Percentiles rank a stretch among this genome's conserved stretches.
Conservation (phyloP, 768 basidiomycete species). For the Exidia glandulosa region DNA sequence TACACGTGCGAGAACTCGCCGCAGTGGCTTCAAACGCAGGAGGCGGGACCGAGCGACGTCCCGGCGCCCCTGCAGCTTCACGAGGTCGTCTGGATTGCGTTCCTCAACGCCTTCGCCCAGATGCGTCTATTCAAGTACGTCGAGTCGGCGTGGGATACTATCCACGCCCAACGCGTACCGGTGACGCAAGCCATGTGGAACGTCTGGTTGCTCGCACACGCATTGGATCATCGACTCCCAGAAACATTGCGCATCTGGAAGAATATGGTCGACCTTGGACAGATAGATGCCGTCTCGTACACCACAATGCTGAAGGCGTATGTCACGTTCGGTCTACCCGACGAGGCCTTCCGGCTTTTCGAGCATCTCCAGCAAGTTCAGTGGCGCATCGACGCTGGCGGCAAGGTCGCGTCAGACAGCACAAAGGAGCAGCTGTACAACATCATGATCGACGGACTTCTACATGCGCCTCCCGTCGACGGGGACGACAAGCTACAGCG, state of each 20-base stretch:
- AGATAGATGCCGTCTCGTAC: background rate
- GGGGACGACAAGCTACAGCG: background rate
- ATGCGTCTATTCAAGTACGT: background rate
- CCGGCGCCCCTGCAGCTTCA: background rate
- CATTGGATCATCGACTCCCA: background rate
- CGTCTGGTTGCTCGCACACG: background rate
- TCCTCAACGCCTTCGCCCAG: background rate
- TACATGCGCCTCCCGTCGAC: background rate
- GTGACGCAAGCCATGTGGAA: background rate
- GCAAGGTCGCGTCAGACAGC: background rate
- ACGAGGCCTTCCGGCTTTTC: background rate
- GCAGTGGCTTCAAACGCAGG: background rate
- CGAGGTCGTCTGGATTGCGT: background rate
- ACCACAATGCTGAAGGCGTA: background rate
- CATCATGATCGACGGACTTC: background rate
- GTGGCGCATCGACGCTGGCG: background rate
- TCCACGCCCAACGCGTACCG: background rate
- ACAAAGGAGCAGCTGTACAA: background rate
- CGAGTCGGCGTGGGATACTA: background rate
- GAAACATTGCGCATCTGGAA: background rate
- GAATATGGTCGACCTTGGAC: background rate
- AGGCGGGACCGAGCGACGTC: background rate
- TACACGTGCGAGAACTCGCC: background rate
- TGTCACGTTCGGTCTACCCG: background rate
- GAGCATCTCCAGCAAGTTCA: background rate